phyloP scores from a whole-genome alignment of 2,329 filamentous ascomycete species.

The Fusarium sp. region DNA sequence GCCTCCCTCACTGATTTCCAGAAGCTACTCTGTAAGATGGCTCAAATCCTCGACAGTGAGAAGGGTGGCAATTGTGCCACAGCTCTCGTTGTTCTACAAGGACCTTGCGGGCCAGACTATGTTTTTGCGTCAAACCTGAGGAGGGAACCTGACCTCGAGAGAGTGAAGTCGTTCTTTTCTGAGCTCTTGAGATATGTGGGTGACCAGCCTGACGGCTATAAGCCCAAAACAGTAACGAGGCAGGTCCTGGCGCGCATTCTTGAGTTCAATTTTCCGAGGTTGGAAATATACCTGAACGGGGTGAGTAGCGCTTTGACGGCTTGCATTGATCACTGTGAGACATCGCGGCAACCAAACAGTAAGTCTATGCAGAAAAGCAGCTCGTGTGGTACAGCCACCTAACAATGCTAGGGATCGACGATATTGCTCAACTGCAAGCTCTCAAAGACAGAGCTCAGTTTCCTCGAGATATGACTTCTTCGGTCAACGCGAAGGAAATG shows the following conservation, averaged over 20 bases:
- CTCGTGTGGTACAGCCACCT: background rate
- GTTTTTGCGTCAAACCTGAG: slow-evolving; percentile 2
- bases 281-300: slow-evolving; percentile 6
- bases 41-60: slow-evolving; percentile 2
- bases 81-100: background rate
- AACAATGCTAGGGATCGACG: background rate
- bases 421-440: background rate
- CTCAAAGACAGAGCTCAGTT: background rate
- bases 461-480: slow-evolving; percentile 10
- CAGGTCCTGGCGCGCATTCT: slow-evolving; percentile 4
- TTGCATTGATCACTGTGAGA: slow-evolving; percentile 1
- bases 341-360: background rate
- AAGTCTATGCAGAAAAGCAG: background rate
- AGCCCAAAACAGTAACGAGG: background rate
- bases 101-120: background rate
- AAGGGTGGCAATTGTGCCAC: slow-evolving; percentile 5
- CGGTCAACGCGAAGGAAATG: background rate
- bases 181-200: slow-evolving; percentile 1
- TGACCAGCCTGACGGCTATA: background rate
- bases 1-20: background rate
- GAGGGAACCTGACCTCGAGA: background rate
- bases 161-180: background rate
- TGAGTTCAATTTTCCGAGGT: slow-evolving; percentile 7
- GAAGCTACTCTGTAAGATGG: background rate
- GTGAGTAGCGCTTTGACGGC: background rate